Conservation (phyloP, 176 grass and related monocot species). For the Raddia guianensis region DNA sequence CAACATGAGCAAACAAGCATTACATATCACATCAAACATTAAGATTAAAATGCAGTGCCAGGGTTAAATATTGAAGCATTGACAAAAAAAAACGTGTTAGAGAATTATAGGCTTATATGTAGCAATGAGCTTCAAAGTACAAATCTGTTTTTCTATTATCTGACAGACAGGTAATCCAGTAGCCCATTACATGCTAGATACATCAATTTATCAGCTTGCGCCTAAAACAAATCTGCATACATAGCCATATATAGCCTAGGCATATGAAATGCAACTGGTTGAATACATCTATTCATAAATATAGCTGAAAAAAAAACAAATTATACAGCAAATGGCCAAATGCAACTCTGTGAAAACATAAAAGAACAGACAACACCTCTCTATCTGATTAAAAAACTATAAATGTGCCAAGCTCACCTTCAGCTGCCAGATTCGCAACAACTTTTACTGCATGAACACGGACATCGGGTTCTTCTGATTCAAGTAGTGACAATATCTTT, state of each 20-base stretch:
- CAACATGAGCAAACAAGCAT: slow-evolving; percentile 17
- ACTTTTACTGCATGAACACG: slow-evolving; percentile 99
- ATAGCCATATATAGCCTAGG: neutral
- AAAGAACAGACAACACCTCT: neutral
- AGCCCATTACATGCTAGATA: slow-evolving; percentile 8
- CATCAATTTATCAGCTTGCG: neutral
- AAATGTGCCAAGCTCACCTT: slow-evolving; percentile 62
- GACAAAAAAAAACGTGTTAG: neutral
- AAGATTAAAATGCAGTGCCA: neutral
- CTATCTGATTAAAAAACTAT: neutral
- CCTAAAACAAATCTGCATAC: neutral
- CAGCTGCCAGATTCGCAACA: slow-evolving; percentile 96
- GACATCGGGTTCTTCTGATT: slow-evolving; percentile 96
- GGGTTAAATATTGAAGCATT: slow-evolving; percentile 9
- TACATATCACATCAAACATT: neutral
- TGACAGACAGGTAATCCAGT: neutral
- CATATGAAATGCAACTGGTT: neutral
- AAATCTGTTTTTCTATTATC: neutral
- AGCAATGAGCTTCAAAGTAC: neutral
- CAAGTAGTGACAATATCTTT: slow-evolving; percentile 98
- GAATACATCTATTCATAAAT: neutral
- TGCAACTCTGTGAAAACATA: neutral
- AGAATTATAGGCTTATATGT: neutral
- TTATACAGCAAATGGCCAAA: slow-evolving; percentile 25
- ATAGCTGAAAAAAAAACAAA: slow-evolving; percentile 5